phyloP scores from a whole-genome alignment of 345 rosid genomes.

The Eucalyptus brandiana region DNA sequence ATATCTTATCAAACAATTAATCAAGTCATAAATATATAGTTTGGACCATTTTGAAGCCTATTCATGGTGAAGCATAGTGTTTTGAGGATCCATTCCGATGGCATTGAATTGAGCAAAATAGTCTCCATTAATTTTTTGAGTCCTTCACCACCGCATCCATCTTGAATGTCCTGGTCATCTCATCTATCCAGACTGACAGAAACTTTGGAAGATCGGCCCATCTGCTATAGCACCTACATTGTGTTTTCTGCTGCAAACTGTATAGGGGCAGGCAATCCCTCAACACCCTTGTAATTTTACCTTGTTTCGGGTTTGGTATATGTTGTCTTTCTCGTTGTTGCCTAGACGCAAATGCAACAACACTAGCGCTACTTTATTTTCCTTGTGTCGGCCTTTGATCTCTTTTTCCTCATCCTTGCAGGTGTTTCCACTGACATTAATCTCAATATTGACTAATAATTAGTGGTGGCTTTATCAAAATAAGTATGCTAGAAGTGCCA shows the following conservation, averaged over 20 bases:
- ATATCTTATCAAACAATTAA: neutral
- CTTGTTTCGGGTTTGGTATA: neutral
- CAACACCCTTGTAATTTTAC: neutral
- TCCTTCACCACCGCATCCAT: neutral
- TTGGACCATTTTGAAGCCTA: neutral
- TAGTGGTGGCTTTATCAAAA: neutral
- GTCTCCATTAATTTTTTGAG: neutral
- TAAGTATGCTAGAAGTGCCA: too few species aligned
- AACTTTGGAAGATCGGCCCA: neutral
- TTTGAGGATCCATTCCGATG: neutral
- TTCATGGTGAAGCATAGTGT: neutral
- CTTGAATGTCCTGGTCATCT: neutral
- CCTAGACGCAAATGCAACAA: neutral
- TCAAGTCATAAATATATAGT: neutral
- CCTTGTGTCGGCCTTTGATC: neutral
- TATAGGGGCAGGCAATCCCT: neutral
- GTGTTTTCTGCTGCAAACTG: neutral
- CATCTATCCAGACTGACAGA: rapidly evolving
- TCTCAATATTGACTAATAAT: neutral
- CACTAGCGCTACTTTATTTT: neutral
- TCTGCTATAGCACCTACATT: neutral
- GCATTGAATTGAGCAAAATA: rapidly evolving
- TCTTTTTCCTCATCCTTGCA: neutral
- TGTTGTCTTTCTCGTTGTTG: neutral
- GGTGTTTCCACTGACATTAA: neutral